phyloP scores from a whole-genome alignment of 768 basidiomycete genomes.

The Tulasnella sp. region DNA sequence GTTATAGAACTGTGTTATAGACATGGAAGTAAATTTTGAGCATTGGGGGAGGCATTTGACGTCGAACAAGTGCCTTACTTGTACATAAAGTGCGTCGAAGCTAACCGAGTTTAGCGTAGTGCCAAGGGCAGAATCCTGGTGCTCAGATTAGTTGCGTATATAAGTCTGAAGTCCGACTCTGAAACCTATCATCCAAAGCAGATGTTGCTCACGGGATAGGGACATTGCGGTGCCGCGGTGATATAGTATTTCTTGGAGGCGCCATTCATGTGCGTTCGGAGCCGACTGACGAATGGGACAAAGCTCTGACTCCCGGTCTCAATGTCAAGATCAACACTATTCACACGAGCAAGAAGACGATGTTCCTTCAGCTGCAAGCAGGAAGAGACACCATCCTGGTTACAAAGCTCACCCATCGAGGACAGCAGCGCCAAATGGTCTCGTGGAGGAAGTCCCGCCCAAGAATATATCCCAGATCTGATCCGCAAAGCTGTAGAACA shows the following conservation, averaged over 20 bases:
- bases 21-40: too few species aligned
- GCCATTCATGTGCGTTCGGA: slow-evolving; percentile 40
- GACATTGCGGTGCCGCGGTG: slow-evolving; percentile 43
- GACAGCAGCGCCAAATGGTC: slow-evolving; percentile 61
- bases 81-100: slow-evolving; percentile 66
- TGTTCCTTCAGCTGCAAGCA: background rate
- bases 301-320: slow-evolving; percentile 46
- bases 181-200: background rate
- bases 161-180: background rate
- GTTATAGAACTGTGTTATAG: slow-evolving; percentile 35
- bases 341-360: background rate
- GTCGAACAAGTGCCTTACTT: slow-evolving; percentile 20
- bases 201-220: slow-evolving; percentile 42
- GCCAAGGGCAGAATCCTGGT: slow-evolving; percentile 43
- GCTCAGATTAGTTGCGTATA: background rate
- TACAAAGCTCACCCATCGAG: slow-evolving; percentile 56
- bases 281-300: slow-evolving; percentile 43
- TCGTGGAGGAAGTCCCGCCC: slow-evolving; percentile 47
- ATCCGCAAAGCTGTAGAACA: slow-evolving; percentile 16
- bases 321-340: slow-evolving; percentile 51
- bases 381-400: background rate
- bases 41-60: background rate
- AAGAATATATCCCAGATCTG: slow-evolving; percentile 60
- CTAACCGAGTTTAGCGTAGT: slow-evolving; percentile 46
- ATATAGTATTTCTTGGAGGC: slow-evolving; percentile 41